Conservation (phyloP, 2,329 filamentous ascomycete genomes). For the Lachnellula hyalina region DNA sequence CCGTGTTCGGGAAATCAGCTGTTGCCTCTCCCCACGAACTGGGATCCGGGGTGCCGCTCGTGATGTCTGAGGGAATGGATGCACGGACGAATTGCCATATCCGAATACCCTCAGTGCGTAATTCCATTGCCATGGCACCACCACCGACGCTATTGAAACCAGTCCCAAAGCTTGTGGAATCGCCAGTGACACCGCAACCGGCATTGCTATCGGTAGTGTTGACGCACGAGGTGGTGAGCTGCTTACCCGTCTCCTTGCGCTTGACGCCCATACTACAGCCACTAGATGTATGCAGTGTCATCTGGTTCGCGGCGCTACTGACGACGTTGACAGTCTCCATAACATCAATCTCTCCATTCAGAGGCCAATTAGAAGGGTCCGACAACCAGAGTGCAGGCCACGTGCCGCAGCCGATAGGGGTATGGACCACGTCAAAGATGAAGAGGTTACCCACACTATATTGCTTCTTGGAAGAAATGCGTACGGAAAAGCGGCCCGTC, state of each 20-base stretch:
- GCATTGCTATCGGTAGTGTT: constrained; percentile 36
- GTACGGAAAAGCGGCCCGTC: constrained; percentile 34
- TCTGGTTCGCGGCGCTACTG: constrained; percentile 35
- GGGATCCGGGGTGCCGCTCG: constrained; percentile 38
- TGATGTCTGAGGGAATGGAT: constrained; percentile 41
- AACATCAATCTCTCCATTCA: constrained; percentile 54
- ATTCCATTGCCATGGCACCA: constrained; percentile 45
- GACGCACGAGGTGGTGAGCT: constrained; percentile 43
- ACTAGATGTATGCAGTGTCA: constrained; percentile 44
- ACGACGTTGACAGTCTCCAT: constrained; percentile 45
- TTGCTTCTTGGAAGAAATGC: constrained; percentile 51
- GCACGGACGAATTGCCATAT: constrained; percentile 47
- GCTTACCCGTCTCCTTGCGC: constrained; percentile 42
- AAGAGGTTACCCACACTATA: constrained; percentile 52
- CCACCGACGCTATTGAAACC: constrained; percentile 47
- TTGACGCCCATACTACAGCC: constrained; percentile 38
- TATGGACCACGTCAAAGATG: constrained; percentile 53
- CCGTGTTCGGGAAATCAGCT: constrained; percentile 43
- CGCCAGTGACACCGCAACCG: constrained; percentile 39
- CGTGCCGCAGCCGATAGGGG: constrained; percentile 49
- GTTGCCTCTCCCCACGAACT: constrained; percentile 41
- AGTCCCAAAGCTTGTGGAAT: constrained; percentile 41
- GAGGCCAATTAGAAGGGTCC: constrained; percentile 54
- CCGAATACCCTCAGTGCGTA: constrained; percentile 40
- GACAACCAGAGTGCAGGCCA: constrained; percentile 60